Evolutionary conservation across 2,329 filamentous ascomycete genomes (phyloP).

Genomic region (Calonectria pauciramosa): DNA sequence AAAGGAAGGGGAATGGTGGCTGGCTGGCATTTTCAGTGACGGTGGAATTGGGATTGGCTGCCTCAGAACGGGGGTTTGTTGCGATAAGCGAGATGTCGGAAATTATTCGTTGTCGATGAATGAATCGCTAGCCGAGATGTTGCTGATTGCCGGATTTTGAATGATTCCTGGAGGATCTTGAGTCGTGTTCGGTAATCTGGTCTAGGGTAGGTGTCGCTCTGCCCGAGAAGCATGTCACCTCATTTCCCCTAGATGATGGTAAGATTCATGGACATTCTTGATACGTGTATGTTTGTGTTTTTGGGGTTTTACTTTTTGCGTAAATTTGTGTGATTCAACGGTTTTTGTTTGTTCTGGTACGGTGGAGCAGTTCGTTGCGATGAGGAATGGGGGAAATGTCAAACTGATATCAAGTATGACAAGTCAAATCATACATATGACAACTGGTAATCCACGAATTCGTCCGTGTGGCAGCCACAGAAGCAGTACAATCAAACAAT

Average conservation of each 20-base stretch:
- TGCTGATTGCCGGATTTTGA: background rate
- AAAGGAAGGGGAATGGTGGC: background rate
- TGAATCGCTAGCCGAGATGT: slow-evolving; percentile 2
- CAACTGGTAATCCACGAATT: background rate
- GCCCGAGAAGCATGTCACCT: background rate
- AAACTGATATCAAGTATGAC: background rate
- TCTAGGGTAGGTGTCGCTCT: background rate
- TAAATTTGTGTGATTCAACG: background rate
- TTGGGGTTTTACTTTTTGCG: background rate
- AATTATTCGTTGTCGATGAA: background rate
- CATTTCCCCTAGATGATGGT: background rate
- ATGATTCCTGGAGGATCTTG: background rate
- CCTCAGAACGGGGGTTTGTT: background rate
- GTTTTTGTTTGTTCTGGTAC: background rate
- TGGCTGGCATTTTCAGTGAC: background rate
- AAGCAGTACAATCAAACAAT: background rate
- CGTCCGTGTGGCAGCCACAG: background rate
- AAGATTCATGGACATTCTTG: background rate
- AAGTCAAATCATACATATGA: background rate
- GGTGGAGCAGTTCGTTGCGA: background rate
- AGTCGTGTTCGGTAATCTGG: background rate
- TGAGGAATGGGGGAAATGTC: background rate
- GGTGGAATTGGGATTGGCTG: background rate
- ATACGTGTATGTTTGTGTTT: background rate
- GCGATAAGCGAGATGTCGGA: slow-evolving; percentile 21